phyloP scores from a whole-genome alignment of 2,329 filamentous ascomycete species.

The Cryphonectria japonica region DNA sequence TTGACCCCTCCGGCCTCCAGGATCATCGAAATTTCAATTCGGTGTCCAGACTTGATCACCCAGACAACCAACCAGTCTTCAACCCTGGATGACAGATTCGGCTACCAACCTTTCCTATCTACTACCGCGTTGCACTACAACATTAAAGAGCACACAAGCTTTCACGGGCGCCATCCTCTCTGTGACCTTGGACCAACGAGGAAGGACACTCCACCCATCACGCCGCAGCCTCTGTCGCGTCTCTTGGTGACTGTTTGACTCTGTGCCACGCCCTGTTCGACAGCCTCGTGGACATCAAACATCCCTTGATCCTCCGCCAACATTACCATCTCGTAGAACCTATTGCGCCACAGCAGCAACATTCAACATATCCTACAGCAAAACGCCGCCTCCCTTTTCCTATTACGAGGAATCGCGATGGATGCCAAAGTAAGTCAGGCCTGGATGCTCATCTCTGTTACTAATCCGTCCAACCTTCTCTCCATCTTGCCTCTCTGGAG shows the following conservation, averaged over 20 bases:
- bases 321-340: conserved; percentile 20
- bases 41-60: conserved; percentile 22
- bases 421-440: conserved; percentile 45
- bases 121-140: conserved; percentile 15
- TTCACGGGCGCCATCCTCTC: conserved; percentile 5
- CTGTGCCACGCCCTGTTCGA: conserved; percentile 8
- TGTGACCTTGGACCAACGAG: not conserved
- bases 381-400: not conserved
- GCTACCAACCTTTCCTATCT: conserved; percentile 7
- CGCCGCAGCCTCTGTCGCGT: not conserved
- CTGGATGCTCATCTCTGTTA: conserved; percentile 13
- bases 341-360: conserved; percentile 30
- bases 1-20: conserved; percentile 8
- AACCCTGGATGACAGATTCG: conserved; percentile 10
- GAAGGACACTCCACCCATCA: not conserved
- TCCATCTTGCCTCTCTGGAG: not conserved
- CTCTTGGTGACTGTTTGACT: conserved; percentile 14
- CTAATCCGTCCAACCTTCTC: not conserved
- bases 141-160: conserved; percentile 5
- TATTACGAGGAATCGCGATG: conserved; percentile 37
- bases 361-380: conserved; percentile 26
- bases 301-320: conserved; percentile 6
- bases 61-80: conserved; percentile 27
- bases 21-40: conserved; percentile 18
- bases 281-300: not conserved